Base-by-base conservation (phyloP, 2,329 filamentous ascomycete species). In the Chrysoporthe puriensis region DNA sequence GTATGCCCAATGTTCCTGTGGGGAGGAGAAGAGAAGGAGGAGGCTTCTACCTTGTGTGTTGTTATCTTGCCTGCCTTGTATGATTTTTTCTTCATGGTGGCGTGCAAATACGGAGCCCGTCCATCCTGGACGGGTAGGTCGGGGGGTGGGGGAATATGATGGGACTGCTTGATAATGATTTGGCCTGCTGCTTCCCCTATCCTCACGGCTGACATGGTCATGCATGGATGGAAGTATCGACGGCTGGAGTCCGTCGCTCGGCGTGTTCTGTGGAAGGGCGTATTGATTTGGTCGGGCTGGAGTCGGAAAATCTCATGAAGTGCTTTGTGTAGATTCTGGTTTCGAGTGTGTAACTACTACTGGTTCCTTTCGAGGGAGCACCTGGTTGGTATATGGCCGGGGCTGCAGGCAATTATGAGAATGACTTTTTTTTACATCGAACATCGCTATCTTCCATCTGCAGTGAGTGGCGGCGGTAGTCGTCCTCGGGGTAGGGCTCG, bases 191-290 rank as follows among this genome's bases (percentile, higher is more conserved):
- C 46, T 43, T 50, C 9, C 9, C n/a, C 4, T 18, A 32, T 60
- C 21, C 14, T 26, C 18, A 60, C 57, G 11, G 57, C 21, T 26
- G 48, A 48, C 44, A 13, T 58, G 57, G 57, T 43, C 36, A 46
- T 54, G 34, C n/a, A 26, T 32, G 14, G 26, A n/a, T 16, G 63
- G 32, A 36, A 34, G 40, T 50, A 42, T 5, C 26, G 60, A 34
- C 56, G 59, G 59, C 21, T 50, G 63, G 50, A 57, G 66, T 65
- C 61, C 21, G 66, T 62, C 66, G 26, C 66, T 44, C 48, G 56
- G 26, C 62, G 57, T 65, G 66, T 67, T 65, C 14, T 36, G 62
- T 58, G 48, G 57, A 61, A 50, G 54, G 66, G 62, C 66, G 62
- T 60, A 65, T 58, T 48, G n/a, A 43, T 57, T 42, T 36, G 32